Evolutionary conservation across 83 land plant genomes (phyloP).

Genomic region (Thuja plicata): DNA sequence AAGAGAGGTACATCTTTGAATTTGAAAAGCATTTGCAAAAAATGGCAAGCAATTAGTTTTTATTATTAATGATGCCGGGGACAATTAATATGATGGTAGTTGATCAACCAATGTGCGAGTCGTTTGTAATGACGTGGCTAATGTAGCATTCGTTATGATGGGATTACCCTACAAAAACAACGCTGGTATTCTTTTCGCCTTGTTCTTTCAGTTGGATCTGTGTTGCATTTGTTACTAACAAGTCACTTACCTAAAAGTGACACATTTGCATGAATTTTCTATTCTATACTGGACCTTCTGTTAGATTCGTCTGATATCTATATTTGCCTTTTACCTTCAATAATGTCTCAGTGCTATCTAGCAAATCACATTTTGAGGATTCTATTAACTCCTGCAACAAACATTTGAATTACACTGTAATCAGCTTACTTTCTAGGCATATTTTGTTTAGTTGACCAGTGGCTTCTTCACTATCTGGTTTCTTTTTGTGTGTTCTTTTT

Average conservation of each 20-base stretch:
- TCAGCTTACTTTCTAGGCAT: not conserved
- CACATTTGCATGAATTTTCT: not conserved
- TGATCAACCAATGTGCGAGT: not conserved
- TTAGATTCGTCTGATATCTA: not conserved
- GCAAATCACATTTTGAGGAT: not conserved
- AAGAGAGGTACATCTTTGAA: not conserved
- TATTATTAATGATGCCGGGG: not conserved
- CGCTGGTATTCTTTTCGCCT: not conserved
- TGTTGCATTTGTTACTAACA: not conserved
- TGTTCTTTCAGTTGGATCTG: not conserved
- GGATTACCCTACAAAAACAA: not conserved
- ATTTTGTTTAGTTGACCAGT: not conserved
- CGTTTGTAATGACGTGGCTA: not conserved
- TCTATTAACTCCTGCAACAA: not conserved
- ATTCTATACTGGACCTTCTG: not conserved
- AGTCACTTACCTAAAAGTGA: not conserved
- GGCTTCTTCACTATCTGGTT: not conserved
- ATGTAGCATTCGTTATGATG: not conserved
- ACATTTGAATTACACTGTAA: not conserved
- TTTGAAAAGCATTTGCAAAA: not conserved
- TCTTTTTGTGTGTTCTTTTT: not conserved
- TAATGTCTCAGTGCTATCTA: not conserved
- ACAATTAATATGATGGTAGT: not conserved
- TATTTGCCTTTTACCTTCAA: not conserved
- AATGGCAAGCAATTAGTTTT: not conserved